Percentiles rank a stretch among this genome's conserved stretches.
Conservation (phyloP, 805 yeast species). For the Kuraishia cidri region DNA sequence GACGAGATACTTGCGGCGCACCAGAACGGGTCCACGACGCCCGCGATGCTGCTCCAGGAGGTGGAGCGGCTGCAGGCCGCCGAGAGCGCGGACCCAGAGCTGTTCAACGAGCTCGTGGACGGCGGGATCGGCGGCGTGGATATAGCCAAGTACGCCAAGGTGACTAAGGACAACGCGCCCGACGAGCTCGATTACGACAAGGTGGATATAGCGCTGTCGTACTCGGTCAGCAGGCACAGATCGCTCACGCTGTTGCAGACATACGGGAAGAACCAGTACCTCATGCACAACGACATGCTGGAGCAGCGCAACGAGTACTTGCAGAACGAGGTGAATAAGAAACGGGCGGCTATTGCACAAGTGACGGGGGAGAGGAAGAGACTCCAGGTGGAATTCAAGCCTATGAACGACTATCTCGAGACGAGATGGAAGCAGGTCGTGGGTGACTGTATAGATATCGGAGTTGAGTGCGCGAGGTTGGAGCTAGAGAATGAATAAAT, state of each 20-base stretch:
- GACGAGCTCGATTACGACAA: conserved; percentile 10
- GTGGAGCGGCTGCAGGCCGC: neutral
- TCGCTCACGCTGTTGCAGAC: conserved; percentile 27
- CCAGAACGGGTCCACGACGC: neutral
- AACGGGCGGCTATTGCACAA: conserved; percentile 32
- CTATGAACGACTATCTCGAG: conserved; percentile 33
- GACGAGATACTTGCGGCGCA: neutral
- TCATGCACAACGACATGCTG: conserved; percentile 22
- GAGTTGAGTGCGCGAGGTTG: conserved; percentile 21
- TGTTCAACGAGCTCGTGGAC: neutral
- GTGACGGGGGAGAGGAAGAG: conserved; percentile 30
- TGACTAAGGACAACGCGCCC: conserved; percentile 11
- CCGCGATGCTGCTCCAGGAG: neutral
- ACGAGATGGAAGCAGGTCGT: conserved; percentile 43
- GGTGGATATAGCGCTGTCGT: conserved; percentile 28
- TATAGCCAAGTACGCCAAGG: conserved; percentile 13
- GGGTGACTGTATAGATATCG: conserved; percentile 25
- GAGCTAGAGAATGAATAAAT: conserved; percentile 11
- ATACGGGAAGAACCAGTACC: conserved; percentile 26
- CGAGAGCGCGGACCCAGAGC: neutral
- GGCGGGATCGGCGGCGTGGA: conserved; percentile 20
- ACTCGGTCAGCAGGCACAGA: conserved; percentile 28
- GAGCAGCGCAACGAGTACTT: conserved; percentile 17
- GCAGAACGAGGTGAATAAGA: conserved; percentile 20
- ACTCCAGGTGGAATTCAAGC: conserved; percentile 32